Evolutionary conservation across 768 basidiomycete species (phyloP), one percentile per base, ranked within the genome.

Genomic region (Suillus fuscotomentosus): DNA sequence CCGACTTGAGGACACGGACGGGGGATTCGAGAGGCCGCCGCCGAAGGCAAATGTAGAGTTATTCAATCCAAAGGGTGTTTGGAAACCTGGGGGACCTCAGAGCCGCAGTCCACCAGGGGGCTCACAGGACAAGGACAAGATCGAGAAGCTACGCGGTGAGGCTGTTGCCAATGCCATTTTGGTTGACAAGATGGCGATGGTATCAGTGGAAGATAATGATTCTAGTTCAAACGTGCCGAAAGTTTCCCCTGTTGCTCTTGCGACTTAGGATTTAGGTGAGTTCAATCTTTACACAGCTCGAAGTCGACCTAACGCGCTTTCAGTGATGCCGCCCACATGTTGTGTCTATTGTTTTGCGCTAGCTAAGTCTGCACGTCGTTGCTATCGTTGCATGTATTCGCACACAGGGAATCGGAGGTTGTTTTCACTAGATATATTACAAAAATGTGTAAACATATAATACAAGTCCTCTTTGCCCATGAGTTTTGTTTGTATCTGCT

Each of bases 1-100:
- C 57, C 78, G 78, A 61, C 65, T 77, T 38, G 86, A 84, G 38
- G 86, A 87, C 4, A 68, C 67, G 24, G 86, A 87, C 51, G 73
- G 72, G 22, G 73, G 71, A 14, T 84, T 77, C 64, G 84, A 87
- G 67, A 77, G 85, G 48, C 80, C 82, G 2, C 79, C 78, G 5
- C 80, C 79, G 17, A 87, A 81, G 75, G 82, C 82, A 31, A 66
- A 66, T 51, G 69, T 70, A 31, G 83, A 82, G 66, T 71, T 77
- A 47, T 75, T 75, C 61, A 79, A 80, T 41, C 74, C 77, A 22
- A 80, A 77, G 63, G 70, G 72, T 13, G 42, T 34, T 1, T 73
- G 75, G 76, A 77, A 65, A 57, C 24, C 65, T 7, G 56, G 67
- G 36, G 64, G 66, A 17, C 36, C 38, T 38, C 65, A 41, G 17